Evolutionary conservation across 805 yeast genomes (phyloP).

Genomic region (Suhomyces prunicola): DNA sequence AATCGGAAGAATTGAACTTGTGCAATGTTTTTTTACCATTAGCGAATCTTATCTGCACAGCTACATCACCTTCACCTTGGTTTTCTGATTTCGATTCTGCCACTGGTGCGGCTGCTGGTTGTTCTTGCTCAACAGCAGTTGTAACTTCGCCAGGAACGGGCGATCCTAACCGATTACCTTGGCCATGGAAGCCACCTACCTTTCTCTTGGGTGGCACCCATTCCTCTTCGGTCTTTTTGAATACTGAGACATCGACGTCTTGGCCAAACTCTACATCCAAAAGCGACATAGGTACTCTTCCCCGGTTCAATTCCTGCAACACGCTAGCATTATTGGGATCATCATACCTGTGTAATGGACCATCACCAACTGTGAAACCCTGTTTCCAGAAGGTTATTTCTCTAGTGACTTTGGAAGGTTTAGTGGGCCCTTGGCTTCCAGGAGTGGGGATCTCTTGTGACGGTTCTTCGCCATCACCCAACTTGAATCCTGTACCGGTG

Average conservation of each 20-base stretch:
- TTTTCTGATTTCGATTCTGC: constrained; percentile 4
- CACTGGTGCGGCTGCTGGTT: constrained; percentile 10
- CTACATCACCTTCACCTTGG: constrained; percentile 57
- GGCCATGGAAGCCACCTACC: constrained; percentile 69
- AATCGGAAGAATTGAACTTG: constrained; percentile 60
- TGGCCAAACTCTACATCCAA: constrained; percentile 85
- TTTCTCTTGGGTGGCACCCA: constrained; percentile 63
- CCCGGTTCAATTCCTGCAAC: constrained; percentile 76
- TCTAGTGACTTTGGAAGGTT: constrained; percentile 57
- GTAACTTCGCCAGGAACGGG: constrained; percentile 73
- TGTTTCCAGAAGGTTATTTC: constrained; percentile 94
- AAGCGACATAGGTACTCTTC: constrained; percentile 85
- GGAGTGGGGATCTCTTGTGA: constrained; percentile 37
- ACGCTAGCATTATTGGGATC: constrained; percentile 85
- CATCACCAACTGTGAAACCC: constrained; percentile 94
- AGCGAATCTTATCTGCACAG: constrained; percentile 79
- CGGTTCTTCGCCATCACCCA: constrained; percentile 45
- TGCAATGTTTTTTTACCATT: constrained; percentile 70
- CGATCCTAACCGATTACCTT: constrained; percentile 84
- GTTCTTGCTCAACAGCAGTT: constrained; percentile 13
- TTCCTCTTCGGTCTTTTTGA: constrained; percentile 75
- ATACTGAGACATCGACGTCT: constrained; percentile 89
- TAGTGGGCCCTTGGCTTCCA: constrained; percentile 14
- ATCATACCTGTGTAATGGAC: constrained; percentile 79
- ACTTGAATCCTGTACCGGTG: constrained; percentile 51